Conservation (phyloP, 257 asterid genomes). For the Nemophila menziesii region DNA sequence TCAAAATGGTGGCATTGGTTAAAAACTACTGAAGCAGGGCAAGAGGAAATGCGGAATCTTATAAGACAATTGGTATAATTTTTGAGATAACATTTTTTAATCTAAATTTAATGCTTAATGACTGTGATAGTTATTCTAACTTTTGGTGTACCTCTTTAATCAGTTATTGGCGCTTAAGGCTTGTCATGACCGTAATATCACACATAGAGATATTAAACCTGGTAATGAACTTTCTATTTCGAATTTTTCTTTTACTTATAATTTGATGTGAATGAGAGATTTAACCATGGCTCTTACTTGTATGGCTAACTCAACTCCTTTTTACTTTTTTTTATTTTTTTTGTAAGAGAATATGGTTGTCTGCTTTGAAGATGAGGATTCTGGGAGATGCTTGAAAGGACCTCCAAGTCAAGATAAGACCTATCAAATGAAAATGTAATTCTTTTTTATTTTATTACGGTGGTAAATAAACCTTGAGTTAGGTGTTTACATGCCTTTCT, state of each 20-base stretch:
- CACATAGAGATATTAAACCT: slow-evolving; percentile 97
- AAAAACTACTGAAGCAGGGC: slow-evolving; percentile 84
- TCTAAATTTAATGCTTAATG: not conserved
- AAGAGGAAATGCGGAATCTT: slow-evolving; percentile 70
- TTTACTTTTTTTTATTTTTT: not conserved
- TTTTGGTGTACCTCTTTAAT: slow-evolving; percentile 14
- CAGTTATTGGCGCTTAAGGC: slow-evolving; percentile 87
- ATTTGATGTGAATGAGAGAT: not conserved
- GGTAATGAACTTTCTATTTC: slow-evolving; percentile 32
- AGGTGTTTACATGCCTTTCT: slow-evolving; percentile 7
- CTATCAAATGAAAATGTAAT: slow-evolving; percentile 65
- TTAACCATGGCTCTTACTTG: too few species aligned
- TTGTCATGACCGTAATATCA: slow-evolving; percentile 89
- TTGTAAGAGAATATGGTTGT: slow-evolving; percentile 87
- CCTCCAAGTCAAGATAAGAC: slow-evolving; percentile 47
- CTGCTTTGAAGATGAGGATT: slow-evolving; percentile 70
- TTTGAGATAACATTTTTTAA: not conserved
- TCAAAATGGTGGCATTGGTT: slow-evolving; percentile 99
- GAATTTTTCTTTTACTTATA: not conserved
- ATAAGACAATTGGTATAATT: slow-evolving; percentile 77
- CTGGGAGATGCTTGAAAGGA: slow-evolving; percentile 75
- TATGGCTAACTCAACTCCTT: too few species aligned
- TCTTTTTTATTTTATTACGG: slow-evolving; percentile 2
- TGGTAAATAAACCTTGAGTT: not conserved
- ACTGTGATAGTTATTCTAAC: not conserved